These are phyloP conservation scores for Clathrospora elynae DNA, from an alignment of 2,329 filamentous ascomycete species.

Conservation along the genomic window DNA sequence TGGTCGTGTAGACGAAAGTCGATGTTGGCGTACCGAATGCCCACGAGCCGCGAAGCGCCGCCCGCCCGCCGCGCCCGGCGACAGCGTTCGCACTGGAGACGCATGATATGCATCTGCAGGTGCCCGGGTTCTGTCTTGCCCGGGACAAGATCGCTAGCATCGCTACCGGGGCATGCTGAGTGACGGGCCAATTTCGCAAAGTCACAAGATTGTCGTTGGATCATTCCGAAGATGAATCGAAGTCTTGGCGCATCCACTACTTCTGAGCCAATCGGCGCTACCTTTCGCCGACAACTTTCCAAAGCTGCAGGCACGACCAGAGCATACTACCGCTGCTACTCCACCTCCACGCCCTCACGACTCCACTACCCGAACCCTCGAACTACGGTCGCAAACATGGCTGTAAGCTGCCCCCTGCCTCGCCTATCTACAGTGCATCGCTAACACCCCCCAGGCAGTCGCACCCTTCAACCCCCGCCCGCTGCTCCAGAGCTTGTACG, in stretches of 20 bases:
- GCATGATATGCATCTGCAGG: constrained; percentile 68
- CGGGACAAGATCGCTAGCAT: constrained; percentile 75
- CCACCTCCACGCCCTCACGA: constrained; percentile 4
- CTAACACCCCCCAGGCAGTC: constrained; percentile 51
- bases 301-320: constrained; percentile 19
- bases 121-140: constrained; percentile 64
- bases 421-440: not conserved
- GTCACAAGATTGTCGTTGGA: not conserved
- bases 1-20: constrained; percentile 70
- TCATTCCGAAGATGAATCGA: constrained; percentile 2
- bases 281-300: constrained; percentile 20
- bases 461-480: constrained; percentile 96
- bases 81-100: constrained; percentile 56
- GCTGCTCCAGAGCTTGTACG: constrained; percentile 89
- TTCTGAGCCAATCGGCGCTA: constrained; percentile 14
- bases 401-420: constrained; percentile 31
- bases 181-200: constrained; percentile 9
- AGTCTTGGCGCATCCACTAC: constrained; percentile 15
- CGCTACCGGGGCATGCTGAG: constrained; percentile 47
- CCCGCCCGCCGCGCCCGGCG: constrained; percentile 58
- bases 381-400: constrained; percentile 42
- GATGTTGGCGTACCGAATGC: constrained; percentile 60
- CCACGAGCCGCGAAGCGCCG: constrained; percentile 58
- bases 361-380: not conserved
- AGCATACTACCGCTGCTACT: constrained; percentile 2